These are phyloP conservation scores for Cicer pinnatifidum DNA, from an alignment of 306 rosid species.

Conservation along the genomic window DNA sequence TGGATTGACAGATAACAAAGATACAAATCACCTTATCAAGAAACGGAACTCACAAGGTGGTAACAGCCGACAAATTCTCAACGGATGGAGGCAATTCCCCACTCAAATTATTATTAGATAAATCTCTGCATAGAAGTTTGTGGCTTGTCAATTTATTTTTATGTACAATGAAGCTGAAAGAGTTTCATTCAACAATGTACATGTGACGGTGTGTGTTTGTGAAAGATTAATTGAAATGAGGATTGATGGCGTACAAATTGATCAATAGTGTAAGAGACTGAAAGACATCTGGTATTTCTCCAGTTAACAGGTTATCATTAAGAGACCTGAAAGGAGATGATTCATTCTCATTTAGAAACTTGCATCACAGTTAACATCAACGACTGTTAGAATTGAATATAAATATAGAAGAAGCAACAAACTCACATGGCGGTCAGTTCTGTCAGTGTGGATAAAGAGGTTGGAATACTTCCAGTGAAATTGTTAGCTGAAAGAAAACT, in stretches of 20 bases:
- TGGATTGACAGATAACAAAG: conserved; percentile 18
- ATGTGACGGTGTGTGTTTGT: neutral
- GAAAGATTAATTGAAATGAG: neutral
- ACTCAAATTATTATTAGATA: conserved; percentile 79
- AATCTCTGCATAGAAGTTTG: conserved; percentile 66
- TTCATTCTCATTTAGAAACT: conserved; percentile 41
- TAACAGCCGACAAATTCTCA: conserved; percentile 61
- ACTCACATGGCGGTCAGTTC: conserved; percentile 72
- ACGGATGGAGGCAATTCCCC: conserved; percentile 82
- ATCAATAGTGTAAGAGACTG: conserved; percentile 57
- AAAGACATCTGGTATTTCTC: conserved; percentile 83
- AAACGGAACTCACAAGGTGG: conserved; percentile 76
- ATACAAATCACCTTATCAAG: conserved; percentile 29
- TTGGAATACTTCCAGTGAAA: conserved; percentile 80
- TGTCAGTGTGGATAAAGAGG: conserved; percentile 64
- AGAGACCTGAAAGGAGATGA: conserved; percentile 76
- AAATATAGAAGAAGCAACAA: conserved; percentile 17
- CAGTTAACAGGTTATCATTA: conserved; percentile 69
- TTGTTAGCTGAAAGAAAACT: conserved; percentile 93
- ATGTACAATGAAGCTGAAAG: conserved; percentile 20
- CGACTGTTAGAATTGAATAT: conserved; percentile 14
- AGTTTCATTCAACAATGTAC: conserved; percentile 23
- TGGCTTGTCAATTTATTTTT: conserved; percentile 38
- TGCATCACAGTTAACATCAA: conserved; percentile 30
- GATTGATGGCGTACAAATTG: conserved; percentile 69